A percentile compares a stretch with the other conserved stretches of the same genome.
phyloP scores from a whole-genome alignment of 2,329 filamentous ascomycete species.

The Exophiala bonariae region DNA sequence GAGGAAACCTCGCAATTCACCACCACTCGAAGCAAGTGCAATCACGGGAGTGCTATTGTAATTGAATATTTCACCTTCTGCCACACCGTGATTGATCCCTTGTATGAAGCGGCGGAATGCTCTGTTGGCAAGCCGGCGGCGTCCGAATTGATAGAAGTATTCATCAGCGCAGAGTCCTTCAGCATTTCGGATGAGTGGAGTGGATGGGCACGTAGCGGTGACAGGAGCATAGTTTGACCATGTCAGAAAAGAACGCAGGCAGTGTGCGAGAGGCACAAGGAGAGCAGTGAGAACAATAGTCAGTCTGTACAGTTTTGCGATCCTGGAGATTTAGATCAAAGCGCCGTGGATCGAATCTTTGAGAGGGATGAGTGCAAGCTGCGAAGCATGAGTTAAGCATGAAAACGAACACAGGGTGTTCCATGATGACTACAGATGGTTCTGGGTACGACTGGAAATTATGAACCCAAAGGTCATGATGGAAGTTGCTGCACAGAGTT shows the following conservation, averaged over 20 bases:
- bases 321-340: neutral
- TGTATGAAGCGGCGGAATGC: neutral
- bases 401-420: no score
- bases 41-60: conserved; percentile 36
- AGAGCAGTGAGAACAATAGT: neutral
- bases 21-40: conserved; percentile 44
- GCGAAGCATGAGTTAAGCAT: no score
- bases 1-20: conserved; percentile 44
- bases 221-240: neutral
- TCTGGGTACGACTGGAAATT: no score
- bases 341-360: no score
- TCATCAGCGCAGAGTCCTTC: neutral
- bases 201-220: neutral
- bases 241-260: neutral
- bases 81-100: neutral
- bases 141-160: neutral
- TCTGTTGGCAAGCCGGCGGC: neutral
- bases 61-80: neutral
- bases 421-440: no score
- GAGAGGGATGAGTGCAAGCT: no score
- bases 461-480: no score
- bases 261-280: neutral
- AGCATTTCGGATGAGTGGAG: neutral
- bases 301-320: neutral
- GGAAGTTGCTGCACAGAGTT: no score